Conservation (phyloP, 2,329 filamentous ascomycete genomes). For the Emmonsia crescens region DNA sequence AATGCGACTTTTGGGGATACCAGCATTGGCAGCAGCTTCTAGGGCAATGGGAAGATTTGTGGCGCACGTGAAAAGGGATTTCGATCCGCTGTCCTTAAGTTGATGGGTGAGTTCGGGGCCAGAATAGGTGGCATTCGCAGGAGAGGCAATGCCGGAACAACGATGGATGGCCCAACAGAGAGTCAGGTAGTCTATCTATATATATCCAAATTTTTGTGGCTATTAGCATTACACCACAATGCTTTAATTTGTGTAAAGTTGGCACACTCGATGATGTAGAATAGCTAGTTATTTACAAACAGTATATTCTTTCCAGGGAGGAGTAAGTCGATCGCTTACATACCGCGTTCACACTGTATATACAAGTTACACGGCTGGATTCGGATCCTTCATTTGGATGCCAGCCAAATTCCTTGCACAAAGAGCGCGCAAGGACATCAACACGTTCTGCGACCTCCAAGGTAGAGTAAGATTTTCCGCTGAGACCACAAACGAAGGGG, state of each 20-base stretch:
- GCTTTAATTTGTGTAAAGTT: not conserved
- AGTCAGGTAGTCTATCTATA: constrained; percentile 62
- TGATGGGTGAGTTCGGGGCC: constrained; percentile 60
- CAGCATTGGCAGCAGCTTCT: constrained; percentile 51
- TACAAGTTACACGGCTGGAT: constrained; percentile 68
- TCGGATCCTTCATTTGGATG: constrained; percentile 58
- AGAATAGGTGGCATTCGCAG: constrained; percentile 66
- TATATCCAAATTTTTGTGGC: not conserved
- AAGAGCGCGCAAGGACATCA: constrained; percentile 54
- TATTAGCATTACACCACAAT: not conserved
- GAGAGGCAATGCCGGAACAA: constrained; percentile 61
- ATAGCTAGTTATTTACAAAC: not conserved
- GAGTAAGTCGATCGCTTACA: constrained; percentile 16
- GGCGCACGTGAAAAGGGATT: constrained; percentile 60
- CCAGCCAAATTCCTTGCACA: constrained; percentile 63
- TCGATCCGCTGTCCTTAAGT: constrained; percentile 56
- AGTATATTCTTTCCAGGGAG: not conserved
- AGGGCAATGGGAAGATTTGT: constrained; percentile 55
- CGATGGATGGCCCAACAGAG: constrained; percentile 64
- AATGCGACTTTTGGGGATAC: constrained; percentile 53
- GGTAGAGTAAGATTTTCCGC: constrained; percentile 55
- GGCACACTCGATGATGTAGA: not conserved
- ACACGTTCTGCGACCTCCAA: constrained; percentile 55
- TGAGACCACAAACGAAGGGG: constrained; percentile 67
- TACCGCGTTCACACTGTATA: constrained; percentile 75